Percentiles rank a stretch among this genome's conserved stretches.
These are phyloP conservation scores for Ganoderma boninense DNA, from an alignment of 1,284 basidiomycete genomes.

Conservation along the genomic window DNA sequence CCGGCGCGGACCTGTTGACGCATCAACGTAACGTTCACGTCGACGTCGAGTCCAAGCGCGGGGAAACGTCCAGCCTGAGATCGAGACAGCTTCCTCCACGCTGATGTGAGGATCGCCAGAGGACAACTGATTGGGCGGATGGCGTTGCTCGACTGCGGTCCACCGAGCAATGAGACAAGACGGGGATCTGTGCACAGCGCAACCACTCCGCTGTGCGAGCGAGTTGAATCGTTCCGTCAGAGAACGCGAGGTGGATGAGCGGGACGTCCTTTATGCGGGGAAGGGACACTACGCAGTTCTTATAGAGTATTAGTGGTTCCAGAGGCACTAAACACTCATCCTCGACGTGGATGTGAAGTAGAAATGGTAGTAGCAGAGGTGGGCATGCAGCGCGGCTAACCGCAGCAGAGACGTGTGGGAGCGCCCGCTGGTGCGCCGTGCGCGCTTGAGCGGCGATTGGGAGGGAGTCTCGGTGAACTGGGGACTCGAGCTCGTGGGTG, in stretches of 20 bases:
- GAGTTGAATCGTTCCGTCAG: not conserved
- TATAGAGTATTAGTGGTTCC: too few species aligned
- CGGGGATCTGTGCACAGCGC: not conserved
- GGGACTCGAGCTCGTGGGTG: too few species aligned
- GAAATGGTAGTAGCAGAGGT: too few species aligned
- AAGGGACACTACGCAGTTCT: too few species aligned
- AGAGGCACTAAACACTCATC: too few species aligned
- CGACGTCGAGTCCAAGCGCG: not conserved
- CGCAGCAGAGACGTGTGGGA: too few species aligned
- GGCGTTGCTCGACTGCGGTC: not conserved
- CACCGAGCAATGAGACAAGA: not conserved
- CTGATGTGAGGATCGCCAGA: not conserved
- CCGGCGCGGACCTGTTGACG: too few species aligned
- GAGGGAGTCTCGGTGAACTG: too few species aligned
- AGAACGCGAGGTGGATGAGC: conserved; percentile 1
- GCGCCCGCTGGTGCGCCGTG: too few species aligned
- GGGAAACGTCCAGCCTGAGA: not conserved
- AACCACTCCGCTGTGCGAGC: not conserved
- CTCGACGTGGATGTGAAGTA: too few species aligned
- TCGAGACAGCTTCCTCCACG: not conserved
- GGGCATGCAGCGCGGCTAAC: too few species aligned
- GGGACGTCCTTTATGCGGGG: not conserved
- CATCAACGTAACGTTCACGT: not conserved
- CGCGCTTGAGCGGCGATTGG: too few species aligned
- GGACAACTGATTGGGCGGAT: not conserved